Evolutionary conservation across 352 stramenopile species (phyloP).

Genomic region (Globisporangium rhizosaccharum): DNA sequence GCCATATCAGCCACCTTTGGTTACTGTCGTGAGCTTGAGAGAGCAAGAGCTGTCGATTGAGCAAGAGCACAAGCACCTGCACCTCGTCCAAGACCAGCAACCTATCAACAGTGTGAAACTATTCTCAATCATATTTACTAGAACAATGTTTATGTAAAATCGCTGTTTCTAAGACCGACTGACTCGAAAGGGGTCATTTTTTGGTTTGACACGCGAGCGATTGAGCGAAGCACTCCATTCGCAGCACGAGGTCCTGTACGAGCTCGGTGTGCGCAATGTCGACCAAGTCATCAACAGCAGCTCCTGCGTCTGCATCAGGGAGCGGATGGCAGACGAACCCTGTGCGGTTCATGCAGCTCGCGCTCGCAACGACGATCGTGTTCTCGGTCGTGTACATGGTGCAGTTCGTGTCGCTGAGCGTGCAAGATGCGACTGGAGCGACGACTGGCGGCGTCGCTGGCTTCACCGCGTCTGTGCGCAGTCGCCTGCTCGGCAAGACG

Average conservation of each 20-base stretch:
- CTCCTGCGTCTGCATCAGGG: background rate
- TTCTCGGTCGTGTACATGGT: constrained; percentile 70
- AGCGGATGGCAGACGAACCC: constrained; percentile 23
- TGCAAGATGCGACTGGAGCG: constrained; percentile 7
- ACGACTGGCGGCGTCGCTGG: constrained; percentile 15
- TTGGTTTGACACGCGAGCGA: constrained; percentile 36
- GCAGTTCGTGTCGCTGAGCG: constrained; percentile 49
- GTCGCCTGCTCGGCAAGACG: constrained; percentile 46
- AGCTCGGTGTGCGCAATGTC: background rate
- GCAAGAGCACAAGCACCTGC: too few species aligned
- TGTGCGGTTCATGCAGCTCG: constrained; percentile 71
- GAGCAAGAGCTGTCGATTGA: too few species aligned
- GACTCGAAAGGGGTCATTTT: too few species aligned
- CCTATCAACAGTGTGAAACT: too few species aligned
- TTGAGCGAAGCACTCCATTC: background rate
- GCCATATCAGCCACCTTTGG: too few species aligned
- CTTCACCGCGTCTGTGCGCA: constrained; percentile 20
- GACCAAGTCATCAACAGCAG: constrained; percentile 11
- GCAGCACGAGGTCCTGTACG: background rate
- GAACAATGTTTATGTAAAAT: too few species aligned
- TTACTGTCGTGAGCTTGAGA: too few species aligned
- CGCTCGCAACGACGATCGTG: constrained; percentile 43
- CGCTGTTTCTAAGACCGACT: too few species aligned
- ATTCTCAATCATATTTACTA: too few species aligned
- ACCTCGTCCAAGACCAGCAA: too few species aligned